Evolutionary conservation across 176 grass and related monocot species (phyloP).

Genomic region (Metroxylon sagu): DNA sequence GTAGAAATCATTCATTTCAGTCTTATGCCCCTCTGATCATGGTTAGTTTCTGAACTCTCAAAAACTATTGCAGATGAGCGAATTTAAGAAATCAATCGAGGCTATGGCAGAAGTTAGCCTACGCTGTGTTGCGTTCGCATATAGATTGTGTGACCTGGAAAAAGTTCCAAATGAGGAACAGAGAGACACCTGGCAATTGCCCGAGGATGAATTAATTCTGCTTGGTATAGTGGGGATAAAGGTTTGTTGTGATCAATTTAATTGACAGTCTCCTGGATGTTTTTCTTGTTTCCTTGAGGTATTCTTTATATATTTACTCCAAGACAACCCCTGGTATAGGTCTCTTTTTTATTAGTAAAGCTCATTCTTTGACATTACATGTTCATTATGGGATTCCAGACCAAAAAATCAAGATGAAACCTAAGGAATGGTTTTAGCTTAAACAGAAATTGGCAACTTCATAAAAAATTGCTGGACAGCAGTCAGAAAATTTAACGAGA

Average conservation of each 20-base stretch:
- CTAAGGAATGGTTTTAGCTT: too few relatives aligned
- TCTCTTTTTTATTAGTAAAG: too few relatives aligned
- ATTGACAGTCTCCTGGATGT: background rate
- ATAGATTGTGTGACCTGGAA: conserved; percentile 34
- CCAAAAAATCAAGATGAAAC: too few relatives aligned
- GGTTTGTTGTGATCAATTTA: conserved; percentile 16
- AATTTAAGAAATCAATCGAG: conserved; percentile 61
- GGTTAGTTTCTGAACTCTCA: conserved; percentile 1
- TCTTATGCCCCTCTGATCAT: background rate
- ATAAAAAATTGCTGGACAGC: too few relatives aligned
- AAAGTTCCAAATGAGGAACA: conserved; percentile 63
- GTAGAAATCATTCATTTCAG: conserved; percentile 11
- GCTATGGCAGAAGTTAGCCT: conserved; percentile 72
- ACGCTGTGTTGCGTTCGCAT: conserved; percentile 88
- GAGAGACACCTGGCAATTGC: conserved; percentile 54
- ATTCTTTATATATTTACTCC: too few relatives aligned
- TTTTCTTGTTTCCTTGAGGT: background rate
- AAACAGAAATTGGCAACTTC: too few relatives aligned
- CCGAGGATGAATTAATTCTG: conserved; percentile 34
- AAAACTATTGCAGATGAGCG: conserved; percentile 42
- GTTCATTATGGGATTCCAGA: too few relatives aligned
- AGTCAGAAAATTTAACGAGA: too few relatives aligned
- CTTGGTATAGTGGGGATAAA: conserved; percentile 44
- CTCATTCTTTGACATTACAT: too few relatives aligned
- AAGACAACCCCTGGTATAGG: too few relatives aligned